A percentile compares a stretch with the other conserved stretches of the same genome.
phyloP scores from a whole-genome alignment of 2,329 filamentous ascomycete species.

The Diaporthe capsici region DNA sequence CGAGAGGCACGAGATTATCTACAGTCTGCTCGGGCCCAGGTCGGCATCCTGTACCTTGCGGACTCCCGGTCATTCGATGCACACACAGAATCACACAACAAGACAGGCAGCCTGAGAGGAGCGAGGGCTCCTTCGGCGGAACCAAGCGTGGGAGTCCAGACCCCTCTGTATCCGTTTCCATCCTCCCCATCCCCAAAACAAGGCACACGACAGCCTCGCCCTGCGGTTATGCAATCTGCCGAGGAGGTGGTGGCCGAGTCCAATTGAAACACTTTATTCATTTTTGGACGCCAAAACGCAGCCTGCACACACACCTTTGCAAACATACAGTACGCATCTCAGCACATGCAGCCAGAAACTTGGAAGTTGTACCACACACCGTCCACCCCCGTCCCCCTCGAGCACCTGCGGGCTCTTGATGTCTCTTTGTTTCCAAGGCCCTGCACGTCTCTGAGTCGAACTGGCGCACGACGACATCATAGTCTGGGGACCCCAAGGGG shows the following conservation, averaged over 20 bases:
- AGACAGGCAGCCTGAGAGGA: no score
- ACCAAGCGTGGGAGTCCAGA: background rate
- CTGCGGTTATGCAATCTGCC: slow-evolving; percentile 19
- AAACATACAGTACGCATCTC: background rate
- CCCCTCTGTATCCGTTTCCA: background rate
- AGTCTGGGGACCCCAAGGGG: background rate
- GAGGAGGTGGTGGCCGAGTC: background rate
- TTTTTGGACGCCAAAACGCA: background rate
- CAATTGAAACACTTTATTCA: background rate
- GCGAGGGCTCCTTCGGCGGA: background rate
- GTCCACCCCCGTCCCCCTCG: background rate
- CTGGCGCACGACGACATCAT: slow-evolving; percentile 23
- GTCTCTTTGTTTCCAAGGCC: background rate
- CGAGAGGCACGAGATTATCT: background rate
- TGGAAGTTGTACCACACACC: slow-evolving; percentile 20
- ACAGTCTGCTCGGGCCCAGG: background rate
- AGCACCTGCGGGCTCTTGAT: background rate
- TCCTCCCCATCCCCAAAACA: background rate
- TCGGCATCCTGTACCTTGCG: no score
- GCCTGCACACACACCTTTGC: background rate
- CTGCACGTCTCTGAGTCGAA: slow-evolving; percentile 18
- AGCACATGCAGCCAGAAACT: background rate
- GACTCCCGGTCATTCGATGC: no score
- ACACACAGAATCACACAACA: background rate
- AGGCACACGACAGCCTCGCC: slow-evolving; percentile 16